phyloP scores from a whole-genome alignment of 2,329 filamentous ascomycete genomes.

The Talaromyces marneffei region DNA sequence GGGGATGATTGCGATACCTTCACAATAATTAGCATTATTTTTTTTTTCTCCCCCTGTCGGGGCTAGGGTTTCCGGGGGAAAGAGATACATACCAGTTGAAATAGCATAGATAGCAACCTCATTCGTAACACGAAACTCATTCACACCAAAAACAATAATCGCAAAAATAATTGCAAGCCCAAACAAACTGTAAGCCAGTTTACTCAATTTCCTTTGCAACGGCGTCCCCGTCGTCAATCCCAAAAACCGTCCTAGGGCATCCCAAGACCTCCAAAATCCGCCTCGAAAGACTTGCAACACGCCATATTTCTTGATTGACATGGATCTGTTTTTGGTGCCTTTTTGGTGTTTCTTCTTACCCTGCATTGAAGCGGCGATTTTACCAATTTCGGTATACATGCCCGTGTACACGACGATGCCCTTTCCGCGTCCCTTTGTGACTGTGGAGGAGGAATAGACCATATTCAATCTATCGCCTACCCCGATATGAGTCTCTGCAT shows the following conservation, averaged over 20 bases:
- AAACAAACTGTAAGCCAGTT: slow-evolving; percentile 77
- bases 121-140: slow-evolving; percentile 50
- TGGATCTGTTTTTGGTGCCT: slow-evolving; percentile 30
- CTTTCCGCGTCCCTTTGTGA: slow-evolving; percentile 54
- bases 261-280: slow-evolving; percentile 42
- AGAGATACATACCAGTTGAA: slow-evolving; percentile 40
- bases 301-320: slow-evolving; percentile 44
- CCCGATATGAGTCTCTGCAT: slow-evolving; percentile 32
- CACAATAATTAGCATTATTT: background rate
- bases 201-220: slow-evolving; percentile 76
- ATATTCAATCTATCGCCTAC: slow-evolving; percentile 57
- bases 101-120: slow-evolving; percentile 57
- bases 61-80: background rate
- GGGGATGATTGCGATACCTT: slow-evolving; percentile 55
- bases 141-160: slow-evolving; percentile 58
- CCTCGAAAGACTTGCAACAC: slow-evolving; percentile 46
- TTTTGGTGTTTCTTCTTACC: slow-evolving; percentile 34
- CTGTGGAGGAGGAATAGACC: slow-evolving; percentile 55
- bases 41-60: too few species aligned
- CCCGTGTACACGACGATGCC: slow-evolving; percentile 56
- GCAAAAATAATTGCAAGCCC: slow-evolving; percentile 60
- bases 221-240: slow-evolving; percentile 68
- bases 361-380: slow-evolving; percentile 54
- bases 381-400: slow-evolving; percentile 58
- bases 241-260: slow-evolving; percentile 50